Base-by-base conservation (phyloP, 352 stramenopile species). In the Pythium oligandrum region DNA sequence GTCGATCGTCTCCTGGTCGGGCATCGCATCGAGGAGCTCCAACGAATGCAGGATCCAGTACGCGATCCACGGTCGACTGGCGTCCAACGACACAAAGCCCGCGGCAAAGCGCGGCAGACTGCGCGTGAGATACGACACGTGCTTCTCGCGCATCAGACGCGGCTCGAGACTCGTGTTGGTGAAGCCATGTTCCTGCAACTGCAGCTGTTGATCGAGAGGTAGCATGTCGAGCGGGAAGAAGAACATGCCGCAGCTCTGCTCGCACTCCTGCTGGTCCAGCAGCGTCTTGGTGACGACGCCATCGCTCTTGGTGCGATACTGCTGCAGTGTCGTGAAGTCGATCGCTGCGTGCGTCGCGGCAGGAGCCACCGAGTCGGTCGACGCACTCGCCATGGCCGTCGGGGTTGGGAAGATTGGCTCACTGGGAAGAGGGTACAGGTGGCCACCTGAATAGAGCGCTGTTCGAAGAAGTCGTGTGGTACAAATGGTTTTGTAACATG, bases 41-140 rank as follows among this genome's bases (percentile, higher is more conserved):
- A 98, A 75, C 8, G 76, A 78, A 55, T 99, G 95, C 17, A 98
- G 66, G 58, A 98, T 97, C 96, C 96, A 99, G 70, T 99, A 99
- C 17, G 95, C 68, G 53, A 99, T 97, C 96, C 96, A 99, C 7
- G 96, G 93, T 12, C 94, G 90, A 73, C 90, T 98, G 26, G 96
- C 90, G 70, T 99, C 96, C 26, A 98, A 65, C 34, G 75, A 84
- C 9, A 96, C 83, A 53, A 98, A 98, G 10, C 84, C 78, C 10
- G 76, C 55, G 1, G 82, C 65, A 10, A 98, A 53, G 3, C 72
- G 73, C 7, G 70, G 72, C 4, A 97, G 66, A 3, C 85, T 82
- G 30, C 73, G 72, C 48, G 66, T 70, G 31, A 97, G 69, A 57
- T 93, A 97, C 17, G 64, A 48, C 6, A 80, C 60, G 66, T 97